Evolutionary conservation across 305 asterid genomes (phyloP).

Genomic region (Fraxinus nigra): DNA sequence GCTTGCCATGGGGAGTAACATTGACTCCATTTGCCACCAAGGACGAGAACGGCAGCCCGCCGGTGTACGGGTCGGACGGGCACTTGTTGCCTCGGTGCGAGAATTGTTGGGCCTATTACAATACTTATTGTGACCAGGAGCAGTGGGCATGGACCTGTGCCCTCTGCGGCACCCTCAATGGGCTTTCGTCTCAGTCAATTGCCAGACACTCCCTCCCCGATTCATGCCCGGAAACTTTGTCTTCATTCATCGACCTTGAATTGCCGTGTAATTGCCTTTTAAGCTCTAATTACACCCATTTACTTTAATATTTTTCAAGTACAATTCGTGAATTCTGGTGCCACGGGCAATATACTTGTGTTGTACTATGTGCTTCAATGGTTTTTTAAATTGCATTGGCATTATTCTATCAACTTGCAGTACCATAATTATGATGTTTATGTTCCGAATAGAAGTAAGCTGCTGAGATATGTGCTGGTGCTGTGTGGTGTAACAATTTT

Average conservation of each 20-base stretch:
- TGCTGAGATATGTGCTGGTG: background rate
- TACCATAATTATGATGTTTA: background rate
- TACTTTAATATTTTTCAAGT: conserved; percentile 14
- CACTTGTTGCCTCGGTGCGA: conserved; percentile 81
- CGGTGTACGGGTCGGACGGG: conserved; percentile 89
- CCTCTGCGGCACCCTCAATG: conserved; percentile 89
- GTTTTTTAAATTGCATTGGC: conserved; percentile 12
- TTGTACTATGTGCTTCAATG: background rate
- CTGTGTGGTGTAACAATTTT: background rate
- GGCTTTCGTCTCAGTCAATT: conserved; percentile 61
- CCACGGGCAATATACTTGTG: background rate
- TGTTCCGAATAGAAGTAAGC: no score
- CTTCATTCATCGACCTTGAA: conserved; percentile 89
- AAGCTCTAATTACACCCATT: background rate
- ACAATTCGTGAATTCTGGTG: conserved; percentile 6
- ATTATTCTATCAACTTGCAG: background rate
- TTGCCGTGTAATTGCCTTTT: conserved; percentile 55
- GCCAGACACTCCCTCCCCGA: conserved; percentile 69
- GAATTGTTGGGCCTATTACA: conserved; percentile 94
- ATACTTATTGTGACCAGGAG: conserved; percentile 84
- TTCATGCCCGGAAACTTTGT: conserved; percentile 74
- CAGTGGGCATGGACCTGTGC: conserved; percentile 98
- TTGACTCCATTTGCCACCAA: conserved; percentile 74
- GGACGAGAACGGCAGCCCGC: conserved; percentile 84
- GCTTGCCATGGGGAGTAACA: conserved; percentile 88